Evolutionary conservation across 1,284 basidiomycete species (phyloP).

Genomic region (Austroboletus novae-zelandiae): DNA sequence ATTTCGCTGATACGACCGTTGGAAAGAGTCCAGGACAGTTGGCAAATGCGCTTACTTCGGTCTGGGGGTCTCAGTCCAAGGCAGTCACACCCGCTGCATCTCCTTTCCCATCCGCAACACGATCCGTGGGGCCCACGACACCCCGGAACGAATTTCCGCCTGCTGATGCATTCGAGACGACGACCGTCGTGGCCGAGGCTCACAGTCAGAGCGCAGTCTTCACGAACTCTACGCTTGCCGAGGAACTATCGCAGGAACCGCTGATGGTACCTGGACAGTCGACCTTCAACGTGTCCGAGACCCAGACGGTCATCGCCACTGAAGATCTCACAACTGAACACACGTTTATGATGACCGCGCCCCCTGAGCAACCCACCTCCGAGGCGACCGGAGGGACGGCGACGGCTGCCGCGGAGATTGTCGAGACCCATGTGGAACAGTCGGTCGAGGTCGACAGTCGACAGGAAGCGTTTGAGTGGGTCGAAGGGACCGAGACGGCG

Average conservation of each 20-base stretch:
- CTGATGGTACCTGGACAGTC: neutral
- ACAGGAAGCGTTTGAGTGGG: conserved; percentile 6
- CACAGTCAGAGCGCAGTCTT: conserved; percentile 10
- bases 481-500: neutral
- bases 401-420: neutral
- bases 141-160: conserved; percentile 16
- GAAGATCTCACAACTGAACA: conserved; percentile 15
- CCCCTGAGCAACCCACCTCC: conserved; percentile 16
- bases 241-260: neutral
- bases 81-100: conserved; percentile 27
- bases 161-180: neutral
- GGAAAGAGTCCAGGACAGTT: conserved; percentile 30
- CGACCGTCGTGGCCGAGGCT: conserved; percentile 8
- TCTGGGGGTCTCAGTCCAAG: conserved; percentile 33
- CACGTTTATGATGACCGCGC: conserved; percentile 29
- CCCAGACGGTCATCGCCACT: neutral
- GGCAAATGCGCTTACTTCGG: conserved; percentile 18
- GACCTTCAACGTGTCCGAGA: conserved; percentile 10
- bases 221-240: neutral
- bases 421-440: conserved; percentile 6
- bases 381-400: conserved; percentile 3
- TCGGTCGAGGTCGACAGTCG: neutral
- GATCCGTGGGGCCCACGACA: conserved; percentile 23
- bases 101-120: conserved; percentile 17
- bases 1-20: conserved; percentile 28